Base-by-base conservation (phyloP, 345 rosid genomes). In the Camelina laxa region DNA sequence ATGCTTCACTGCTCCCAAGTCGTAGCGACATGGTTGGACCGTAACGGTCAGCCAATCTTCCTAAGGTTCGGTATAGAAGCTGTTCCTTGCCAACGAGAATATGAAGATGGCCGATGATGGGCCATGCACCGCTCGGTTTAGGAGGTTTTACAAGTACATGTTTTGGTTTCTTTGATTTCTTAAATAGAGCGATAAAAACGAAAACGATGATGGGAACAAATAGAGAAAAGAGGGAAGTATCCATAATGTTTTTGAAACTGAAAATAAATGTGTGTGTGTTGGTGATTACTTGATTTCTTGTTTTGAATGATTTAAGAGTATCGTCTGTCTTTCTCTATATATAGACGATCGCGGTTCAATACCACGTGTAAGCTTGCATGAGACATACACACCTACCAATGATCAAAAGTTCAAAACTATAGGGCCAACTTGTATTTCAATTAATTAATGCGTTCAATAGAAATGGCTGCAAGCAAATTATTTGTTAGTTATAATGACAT, bases 51-150 rank as follows among this genome's bases (percentile, higher is more conserved):
- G 89, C 85, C 86, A 87, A 75, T 38, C 55, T 27, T 15, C 77
- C 86, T 5, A 87, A 76, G 11, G 77, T 77, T 39, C 80, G 67
- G 53, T 83, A 72, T 9, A 82, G 79, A 35, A 85, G 87, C 44
- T 80, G 76, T 6, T 84, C 78, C 9, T 77, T 79, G 4, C 85
- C 77, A 20, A 84, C 78, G 5, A 85, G 67, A 31, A 73, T 81
- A 68, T 74, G 87, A 21, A 86, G 85, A 50, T 88, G 93, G 75
- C 93, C 91, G 4, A 85, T 61, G 35, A 89, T 57, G 2, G 88
- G 89, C 86, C 89, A 83, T 2, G 85, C 80, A 2, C 91, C 84
- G 7, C 68, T 76, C 4, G 75, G 81, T 70, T 75, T 69, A 19
- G 85, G 84, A 77, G 90, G 82, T 55, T 78, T 67, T 22, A 44